Conservation (phyloP, 805 yeast genomes). For the Sugiyamaella boreocaroliniensis region DNA sequence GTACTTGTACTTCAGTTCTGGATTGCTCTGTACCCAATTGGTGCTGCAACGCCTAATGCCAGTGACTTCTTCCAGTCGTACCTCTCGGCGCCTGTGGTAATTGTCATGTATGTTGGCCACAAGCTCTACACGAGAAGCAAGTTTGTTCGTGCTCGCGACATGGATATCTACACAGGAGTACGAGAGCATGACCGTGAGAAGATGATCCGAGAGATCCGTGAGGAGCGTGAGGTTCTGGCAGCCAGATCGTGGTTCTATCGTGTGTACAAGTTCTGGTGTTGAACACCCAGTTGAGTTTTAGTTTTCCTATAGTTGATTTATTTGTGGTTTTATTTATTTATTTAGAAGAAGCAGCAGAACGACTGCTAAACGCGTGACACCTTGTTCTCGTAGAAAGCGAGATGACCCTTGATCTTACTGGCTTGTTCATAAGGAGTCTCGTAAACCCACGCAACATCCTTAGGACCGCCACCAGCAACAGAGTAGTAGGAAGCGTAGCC, state of each 20-base stretch:
- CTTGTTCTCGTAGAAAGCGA: constrained; percentile 11
- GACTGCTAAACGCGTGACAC: not conserved
- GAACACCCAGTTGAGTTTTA: constrained; percentile 8
- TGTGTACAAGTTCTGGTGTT: constrained; percentile 41
- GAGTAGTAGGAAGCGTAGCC: constrained; percentile 15
- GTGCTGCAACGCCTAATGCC: constrained; percentile 44
- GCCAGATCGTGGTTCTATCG: constrained; percentile 44
- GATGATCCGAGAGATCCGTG: constrained; percentile 45
- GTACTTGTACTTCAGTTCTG: constrained; percentile 73
- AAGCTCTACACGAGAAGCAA: constrained; percentile 34
- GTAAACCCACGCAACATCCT: constrained; percentile 16
- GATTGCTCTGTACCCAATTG: constrained; percentile 69
- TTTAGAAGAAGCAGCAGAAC: no score
- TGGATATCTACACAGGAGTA: constrained; percentile 57
- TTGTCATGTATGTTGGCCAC: constrained; percentile 44
- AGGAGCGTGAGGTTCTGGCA: constrained; percentile 38
- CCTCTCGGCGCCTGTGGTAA: constrained; percentile 40
- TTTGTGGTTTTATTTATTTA: not conserved
- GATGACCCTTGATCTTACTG: constrained; percentile 5
- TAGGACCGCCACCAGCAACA: constrained; percentile 5
- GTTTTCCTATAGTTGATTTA: no score
- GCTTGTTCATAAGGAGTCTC: constrained; percentile 13
- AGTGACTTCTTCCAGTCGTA: constrained; percentile 44
- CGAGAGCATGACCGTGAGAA: constrained; percentile 47
- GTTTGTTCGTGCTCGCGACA: constrained; percentile 40